These are phyloP conservation scores for Aspergillus sp. DNA, from an alignment of 2,329 filamentous ascomycete genomes.

Conservation along the genomic window DNA sequence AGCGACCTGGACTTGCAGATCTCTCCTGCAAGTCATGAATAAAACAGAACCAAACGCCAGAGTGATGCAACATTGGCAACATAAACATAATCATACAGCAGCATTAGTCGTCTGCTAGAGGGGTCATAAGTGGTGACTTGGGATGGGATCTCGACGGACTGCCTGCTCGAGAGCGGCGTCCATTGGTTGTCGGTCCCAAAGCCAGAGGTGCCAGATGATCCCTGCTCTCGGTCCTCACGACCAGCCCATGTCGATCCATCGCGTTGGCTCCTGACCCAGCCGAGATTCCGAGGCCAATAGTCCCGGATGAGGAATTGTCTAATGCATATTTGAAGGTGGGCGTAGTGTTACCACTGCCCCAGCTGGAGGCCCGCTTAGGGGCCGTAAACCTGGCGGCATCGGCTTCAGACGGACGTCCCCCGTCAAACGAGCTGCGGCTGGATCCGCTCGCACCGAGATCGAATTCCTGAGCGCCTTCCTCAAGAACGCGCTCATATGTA, in stretches of 20 bases:
- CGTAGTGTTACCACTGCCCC: conserved; percentile 33
- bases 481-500: conserved; percentile 80
- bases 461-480: conserved; percentile 75
- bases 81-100: conserved; percentile 19
- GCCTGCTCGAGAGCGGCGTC: conserved; percentile 46
- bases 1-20: conserved; percentile 22
- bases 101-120: conserved; percentile 38
- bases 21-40: conserved; percentile 28
- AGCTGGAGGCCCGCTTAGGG: conserved; percentile 47
- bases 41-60: conserved; percentile 2
- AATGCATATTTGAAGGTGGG: conserved; percentile 41
- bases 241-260: conserved; percentile 69
- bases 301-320: conserved; percentile 44
- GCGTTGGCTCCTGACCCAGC: conserved; percentile 38
- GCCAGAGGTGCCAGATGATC: conserved; percentile 68
- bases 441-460: conserved; percentile 71
- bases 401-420: conserved; percentile 63
- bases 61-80: conserved; percentile 13
- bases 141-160: conserved; percentile 51
- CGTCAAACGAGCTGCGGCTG: conserved; percentile 55
- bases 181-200: conserved; percentile 51
- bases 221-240: conserved; percentile 80
- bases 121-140: conserved; percentile 40
- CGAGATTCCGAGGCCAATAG: conserved; percentile 41
- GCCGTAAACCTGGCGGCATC: conserved; percentile 57